Conservation (phyloP, 139 green algal genomes). For the Nannochloris sp. region DNA sequence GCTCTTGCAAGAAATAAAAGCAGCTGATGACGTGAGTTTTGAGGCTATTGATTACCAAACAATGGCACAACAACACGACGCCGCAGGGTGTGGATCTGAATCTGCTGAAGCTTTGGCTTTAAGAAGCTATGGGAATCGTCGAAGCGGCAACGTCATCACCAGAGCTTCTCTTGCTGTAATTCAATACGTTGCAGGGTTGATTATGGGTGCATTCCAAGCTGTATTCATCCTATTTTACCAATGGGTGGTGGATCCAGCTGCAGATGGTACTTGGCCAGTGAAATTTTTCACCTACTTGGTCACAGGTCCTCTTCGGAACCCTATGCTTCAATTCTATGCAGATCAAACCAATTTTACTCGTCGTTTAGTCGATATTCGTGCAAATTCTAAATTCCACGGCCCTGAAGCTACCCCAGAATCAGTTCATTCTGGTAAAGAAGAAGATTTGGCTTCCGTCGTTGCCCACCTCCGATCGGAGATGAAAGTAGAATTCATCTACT, state of each 20-base stretch:
- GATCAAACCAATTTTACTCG: conserved; percentile 81
- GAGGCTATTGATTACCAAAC: conserved; percentile 14
- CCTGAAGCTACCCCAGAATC: conserved; percentile 38
- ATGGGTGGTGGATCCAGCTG: conserved; percentile 71
- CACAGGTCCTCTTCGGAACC: conserved; percentile 45
- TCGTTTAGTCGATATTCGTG: conserved; percentile 63
- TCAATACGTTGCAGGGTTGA: conserved; percentile 51
- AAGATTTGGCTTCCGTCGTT: conserved; percentile 61
- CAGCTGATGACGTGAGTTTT: background rate
- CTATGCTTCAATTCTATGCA: conserved; percentile 74
- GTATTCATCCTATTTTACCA: conserved; percentile 72
- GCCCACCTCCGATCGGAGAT: conserved; percentile 40
- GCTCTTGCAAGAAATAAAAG: conserved; percentile 19
- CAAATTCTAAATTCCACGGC: conserved; percentile 81
- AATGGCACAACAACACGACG: conserved; percentile 13
- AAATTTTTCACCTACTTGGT: conserved; percentile 40
- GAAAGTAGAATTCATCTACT: conserved; percentile 77
- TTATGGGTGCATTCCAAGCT: conserved; percentile 50
- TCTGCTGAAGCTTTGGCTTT: too few species aligned
- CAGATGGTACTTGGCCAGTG: conserved; percentile 45
- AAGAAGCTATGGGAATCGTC: too few species aligned
- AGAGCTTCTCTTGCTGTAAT: conserved; percentile 18
- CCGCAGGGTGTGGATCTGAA: background rate
- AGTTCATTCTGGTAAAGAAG: conserved; percentile 23
- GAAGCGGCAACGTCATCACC: conserved; percentile 2